Conservation (phyloP, 2,329 filamentous ascomycete species). For the Chrysoporthe cubensis region DNA sequence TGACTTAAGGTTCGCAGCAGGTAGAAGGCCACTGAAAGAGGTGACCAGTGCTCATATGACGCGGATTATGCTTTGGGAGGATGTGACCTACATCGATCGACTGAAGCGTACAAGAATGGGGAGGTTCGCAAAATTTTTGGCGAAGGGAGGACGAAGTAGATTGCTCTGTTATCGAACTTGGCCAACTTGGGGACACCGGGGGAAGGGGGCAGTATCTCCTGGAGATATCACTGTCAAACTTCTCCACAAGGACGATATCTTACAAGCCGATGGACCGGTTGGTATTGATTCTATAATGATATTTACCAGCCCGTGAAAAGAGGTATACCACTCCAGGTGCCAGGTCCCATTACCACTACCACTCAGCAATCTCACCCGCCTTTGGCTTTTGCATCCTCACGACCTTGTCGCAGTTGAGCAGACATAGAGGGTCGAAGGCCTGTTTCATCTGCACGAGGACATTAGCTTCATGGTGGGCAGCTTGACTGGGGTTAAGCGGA, state of each 20-base stretch:
- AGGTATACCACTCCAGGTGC: neutral
- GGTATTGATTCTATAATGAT: neutral
- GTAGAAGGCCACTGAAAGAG: neutral
- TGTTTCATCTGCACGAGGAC: constrained; percentile 66
- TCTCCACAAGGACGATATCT: neutral
- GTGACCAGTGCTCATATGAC: neutral
- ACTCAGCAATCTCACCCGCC: constrained; percentile 50
- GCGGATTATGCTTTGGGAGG: too few relatives aligned
- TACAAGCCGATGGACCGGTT: too few relatives aligned
- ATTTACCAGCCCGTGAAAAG: neutral
- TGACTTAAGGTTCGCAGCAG: too few relatives aligned
- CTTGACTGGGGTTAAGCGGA: too few relatives aligned
- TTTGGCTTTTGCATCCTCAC: constrained; percentile 62
- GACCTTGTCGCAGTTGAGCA: constrained; percentile 73
- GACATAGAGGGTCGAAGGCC: constrained; percentile 75
- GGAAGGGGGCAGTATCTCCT: too few relatives aligned
- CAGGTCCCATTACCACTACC: constrained; percentile 36
- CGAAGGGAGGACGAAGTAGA: too few relatives aligned
- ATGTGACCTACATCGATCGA: too few relatives aligned
- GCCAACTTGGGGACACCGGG: too few relatives aligned
- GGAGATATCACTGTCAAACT: neutral
- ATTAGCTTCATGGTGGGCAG: constrained; percentile 21
- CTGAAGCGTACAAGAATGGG: too few relatives aligned
- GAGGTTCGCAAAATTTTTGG: too few relatives aligned
- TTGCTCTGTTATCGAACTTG: too few relatives aligned